Evolutionary conservation across 2,329 filamentous ascomycete genomes (phyloP).

Genomic region (Epichloe gansuensis): DNA sequence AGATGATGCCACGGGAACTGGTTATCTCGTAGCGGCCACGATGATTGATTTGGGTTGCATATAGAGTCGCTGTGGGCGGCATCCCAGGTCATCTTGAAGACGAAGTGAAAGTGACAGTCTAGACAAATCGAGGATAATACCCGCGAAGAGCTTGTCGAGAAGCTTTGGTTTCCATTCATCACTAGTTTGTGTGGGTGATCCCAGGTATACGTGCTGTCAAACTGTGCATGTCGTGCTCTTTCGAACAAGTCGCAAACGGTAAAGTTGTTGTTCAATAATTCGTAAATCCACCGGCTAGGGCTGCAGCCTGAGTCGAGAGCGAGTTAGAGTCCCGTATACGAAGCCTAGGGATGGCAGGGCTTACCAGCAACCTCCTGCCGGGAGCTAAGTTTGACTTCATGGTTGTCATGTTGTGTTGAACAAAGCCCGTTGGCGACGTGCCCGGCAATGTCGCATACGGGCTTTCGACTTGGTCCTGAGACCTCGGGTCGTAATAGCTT

Average conservation of each 20-base stretch:
- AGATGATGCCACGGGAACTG: constrained; percentile 28
- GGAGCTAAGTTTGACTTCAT: constrained; percentile 20
- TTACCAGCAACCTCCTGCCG: constrained; percentile 17
- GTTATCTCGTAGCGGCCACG: constrained; percentile 23
- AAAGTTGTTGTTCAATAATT: constrained; percentile 26
- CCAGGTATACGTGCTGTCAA: constrained; percentile 21
- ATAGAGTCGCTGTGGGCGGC: constrained; percentile 14
- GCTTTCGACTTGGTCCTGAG: constrained; percentile 16
- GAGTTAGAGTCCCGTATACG: background rate
- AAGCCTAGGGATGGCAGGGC: constrained; percentile 1
- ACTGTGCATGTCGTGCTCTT: constrained; percentile 18
- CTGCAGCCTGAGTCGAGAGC: constrained; percentile 19
- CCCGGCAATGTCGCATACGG: constrained; percentile 23
- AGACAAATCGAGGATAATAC: constrained; percentile 27
- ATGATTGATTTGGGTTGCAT: constrained; percentile 20
- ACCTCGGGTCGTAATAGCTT: constrained; percentile 16
- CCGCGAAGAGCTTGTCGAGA: constrained; percentile 13
- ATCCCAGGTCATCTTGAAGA: constrained; percentile 26
- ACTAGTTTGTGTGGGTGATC: constrained; percentile 24
- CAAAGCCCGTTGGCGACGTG: constrained; percentile 15
- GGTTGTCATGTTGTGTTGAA: constrained; percentile 19
- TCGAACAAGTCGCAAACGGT: constrained; percentile 24
- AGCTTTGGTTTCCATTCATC: constrained; percentile 29
- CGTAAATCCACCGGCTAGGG: constrained; percentile 29
- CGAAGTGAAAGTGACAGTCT: constrained; percentile 30